phyloP scores from a whole-genome alignment of 2,329 filamentous ascomycete species.

The Clonostachys byssicola region DNA sequence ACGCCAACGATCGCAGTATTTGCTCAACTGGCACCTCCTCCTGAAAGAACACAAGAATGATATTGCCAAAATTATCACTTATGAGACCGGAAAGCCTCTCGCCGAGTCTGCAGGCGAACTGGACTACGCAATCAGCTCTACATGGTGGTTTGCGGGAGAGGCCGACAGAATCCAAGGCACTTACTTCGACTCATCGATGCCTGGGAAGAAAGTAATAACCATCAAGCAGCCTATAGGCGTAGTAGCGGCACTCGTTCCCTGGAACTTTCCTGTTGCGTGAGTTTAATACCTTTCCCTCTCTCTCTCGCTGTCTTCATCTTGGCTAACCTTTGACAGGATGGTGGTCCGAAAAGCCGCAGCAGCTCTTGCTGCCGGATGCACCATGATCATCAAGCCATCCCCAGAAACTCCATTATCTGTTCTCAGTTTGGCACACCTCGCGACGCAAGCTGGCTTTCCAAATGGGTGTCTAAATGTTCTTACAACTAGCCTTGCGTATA shows the following conservation, averaged over 20 bases:
- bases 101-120: constrained; percentile 49
- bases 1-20: constrained; percentile 22
- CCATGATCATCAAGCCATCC: constrained; percentile 72
- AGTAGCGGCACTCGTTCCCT: constrained; percentile 25
- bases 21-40: constrained; percentile 33
- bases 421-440: constrained; percentile 53
- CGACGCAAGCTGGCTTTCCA: constrained; percentile 70
- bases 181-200: constrained; percentile 52
- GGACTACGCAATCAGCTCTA: constrained; percentile 48
- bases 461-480: constrained; percentile 72
- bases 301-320: background rate
- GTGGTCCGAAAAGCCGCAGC: constrained; percentile 40
- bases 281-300: background rate
- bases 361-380: constrained; percentile 68
- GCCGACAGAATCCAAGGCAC: constrained; percentile 51
- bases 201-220: constrained; percentile 62
- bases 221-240: constrained; percentile 51
- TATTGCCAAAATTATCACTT: constrained; percentile 29
- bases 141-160: constrained; percentile 53
- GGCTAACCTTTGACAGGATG: constrained; percentile 19
- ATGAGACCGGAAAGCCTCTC: constrained; percentile 54
- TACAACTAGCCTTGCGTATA: constrained; percentile 51
- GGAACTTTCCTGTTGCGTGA: constrained; percentile 55
- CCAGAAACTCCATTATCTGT: constrained; percentile 73
- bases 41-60: constrained; percentile 30